Evolutionary conservation across 2,329 filamentous ascomycete genomes (phyloP).

Genomic region (Amauroascus verrucosus): DNA sequence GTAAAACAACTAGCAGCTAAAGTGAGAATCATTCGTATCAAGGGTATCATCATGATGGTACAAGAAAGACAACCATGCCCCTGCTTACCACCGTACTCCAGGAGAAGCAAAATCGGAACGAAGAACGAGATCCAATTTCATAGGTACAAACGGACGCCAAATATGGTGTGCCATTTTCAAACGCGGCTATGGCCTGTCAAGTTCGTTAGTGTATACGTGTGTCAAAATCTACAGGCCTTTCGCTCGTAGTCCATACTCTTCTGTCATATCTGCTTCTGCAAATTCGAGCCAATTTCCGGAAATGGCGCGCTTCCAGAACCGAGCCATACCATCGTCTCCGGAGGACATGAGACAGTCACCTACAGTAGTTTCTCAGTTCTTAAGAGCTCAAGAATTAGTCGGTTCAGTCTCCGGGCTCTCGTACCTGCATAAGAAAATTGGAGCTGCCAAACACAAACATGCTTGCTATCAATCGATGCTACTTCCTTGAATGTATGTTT

Average conservation of each 20-base stretch:
- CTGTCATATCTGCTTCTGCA: slow-evolving; percentile 33
- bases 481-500: slow-evolving; percentile 35
- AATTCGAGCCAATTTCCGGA: slow-evolving; percentile 38
- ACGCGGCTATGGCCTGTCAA: background rate
- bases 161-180: background rate
- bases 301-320: slow-evolving; percentile 37
- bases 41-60: background rate
- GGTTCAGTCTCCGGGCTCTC: background rate
- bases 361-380: slow-evolving; percentile 15
- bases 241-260: slow-evolving; percentile 17
- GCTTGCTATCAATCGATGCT: slow-evolving; percentile 35
- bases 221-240: background rate
- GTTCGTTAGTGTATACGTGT: background rate
- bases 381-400: background rate
- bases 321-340: slow-evolving; percentile 34
- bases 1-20: background rate
- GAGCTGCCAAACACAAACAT: slow-evolving; percentile 38
- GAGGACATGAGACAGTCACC: slow-evolving; percentile 37
- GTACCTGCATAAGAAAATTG: slow-evolving; percentile 36
- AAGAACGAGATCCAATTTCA: background rate
- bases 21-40: background rate
- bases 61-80: background rate
- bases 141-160: background rate
- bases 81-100: background rate
- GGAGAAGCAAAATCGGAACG: background rate